Base-by-base conservation (phyloP, 2,329 filamentous ascomycete species). In the Exserohilum turcica region DNA sequence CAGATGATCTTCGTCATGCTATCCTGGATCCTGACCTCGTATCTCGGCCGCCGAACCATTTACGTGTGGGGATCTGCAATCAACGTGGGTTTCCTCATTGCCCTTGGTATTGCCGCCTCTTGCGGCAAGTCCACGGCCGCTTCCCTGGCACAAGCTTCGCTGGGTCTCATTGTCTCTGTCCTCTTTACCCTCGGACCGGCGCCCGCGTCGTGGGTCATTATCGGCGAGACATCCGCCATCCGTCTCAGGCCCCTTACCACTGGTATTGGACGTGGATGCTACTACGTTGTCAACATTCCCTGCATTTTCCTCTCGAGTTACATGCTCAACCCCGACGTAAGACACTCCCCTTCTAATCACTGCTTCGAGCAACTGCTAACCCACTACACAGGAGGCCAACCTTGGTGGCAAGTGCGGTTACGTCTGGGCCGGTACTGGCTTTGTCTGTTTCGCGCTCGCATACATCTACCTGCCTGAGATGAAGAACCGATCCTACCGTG, bases 11-110 rank as follows among this genome's bases (percentile, higher is more conserved):
- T 86, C 55, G 84, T 86, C 70, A 86, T 86, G 80, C 76, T 86
- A 36, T 88, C 85, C 52, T 88, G 86, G 86, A 74, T 87, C 50
- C 80, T 89, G 43, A 88, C 84, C 12, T 80, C 82, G 1, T 87
- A 85, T 72, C 77, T 85, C 47, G 84, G 85, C 67, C 82, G 85
- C 53, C 84, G 85, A 47, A 80, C 82, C 31, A 86, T 88, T 72
- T 88, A 87, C 71, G 76, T 87, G 49, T 86, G 80, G 75, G 85
- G 85, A 56, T 80, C 81, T 24, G 66, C 74, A 31, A 77, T 81
- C 73, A 86, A 85, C 74, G 75, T 76, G 46, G 61, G 67, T 32
- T 78, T 87, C 60, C 76, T 87, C 10, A 47, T 88, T 55, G 75
- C 76, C 5, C 83, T 88, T 21, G 86, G 85, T 70, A 76, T 88